Base-by-base conservation (phyloP, 768 basidiomycete genomes). In the Lactifluus pinguis region DNA sequence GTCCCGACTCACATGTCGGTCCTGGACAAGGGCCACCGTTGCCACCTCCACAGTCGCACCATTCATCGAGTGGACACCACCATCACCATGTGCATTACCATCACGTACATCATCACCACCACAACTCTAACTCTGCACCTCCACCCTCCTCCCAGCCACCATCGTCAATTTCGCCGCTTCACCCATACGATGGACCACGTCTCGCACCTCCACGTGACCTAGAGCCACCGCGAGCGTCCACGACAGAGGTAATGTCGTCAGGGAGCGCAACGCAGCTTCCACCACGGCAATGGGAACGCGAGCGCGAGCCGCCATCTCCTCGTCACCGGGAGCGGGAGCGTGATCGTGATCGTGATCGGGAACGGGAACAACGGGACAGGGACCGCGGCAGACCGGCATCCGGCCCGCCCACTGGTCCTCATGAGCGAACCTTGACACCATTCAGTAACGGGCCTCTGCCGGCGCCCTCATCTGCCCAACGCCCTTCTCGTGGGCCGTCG, bases 61-160 rank as follows among this genome's bases (percentile, higher is more conserved):
- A 66, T 13, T 39, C 61, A 42, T 30, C 53, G 32, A 19, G 59
- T 9, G 65, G 55, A 1, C 63, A 64, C 13, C 68, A 68, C 13
- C 68, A 72, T 47, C 72, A 73, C 52, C 70, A 71, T 48, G 70
- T 71, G 47, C 72, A 72, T 49, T 68, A 69, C 56, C 74, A 73
- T 52, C 69, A 72, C 49, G 67, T 70, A 34, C 70, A 71, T 52
- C 72, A 73, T 57, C 72, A 73, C 36, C 70, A 72, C 53, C 74
- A 70, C 57, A 69, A 63, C 13, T 59, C 63, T 6, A 58, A 25
- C 44, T 61, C 59, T 41, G 57, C 51, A 36, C 63, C 66, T 11
- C 58, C 59, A 6, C 52, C 62, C 29, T 53, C 65, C 50, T 38
- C 49, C n/a, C 55, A 56, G 29, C 56, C 61, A 25, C 59, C 65